Percentiles rank a stretch among this genome's conserved stretches.
Conservation (phyloP, 2,329 filamentous ascomycete species). For the Neonectria hederae region DNA sequence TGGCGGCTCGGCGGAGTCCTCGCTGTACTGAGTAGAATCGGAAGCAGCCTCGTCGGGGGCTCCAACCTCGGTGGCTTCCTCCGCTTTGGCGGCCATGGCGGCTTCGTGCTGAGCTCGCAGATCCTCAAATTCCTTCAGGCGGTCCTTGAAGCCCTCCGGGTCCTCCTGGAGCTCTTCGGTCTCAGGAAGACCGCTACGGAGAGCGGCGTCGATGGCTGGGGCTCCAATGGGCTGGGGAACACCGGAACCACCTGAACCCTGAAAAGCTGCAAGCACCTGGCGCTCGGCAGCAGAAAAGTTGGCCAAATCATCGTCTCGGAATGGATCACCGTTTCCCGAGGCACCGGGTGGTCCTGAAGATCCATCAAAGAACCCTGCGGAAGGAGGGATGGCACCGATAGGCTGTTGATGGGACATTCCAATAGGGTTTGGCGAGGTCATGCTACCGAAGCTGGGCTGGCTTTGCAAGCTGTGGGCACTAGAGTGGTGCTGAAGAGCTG, state of each 20-base stretch:
- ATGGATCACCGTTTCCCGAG: slow-evolving; percentile 57
- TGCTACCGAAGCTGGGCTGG: slow-evolving; percentile 95
- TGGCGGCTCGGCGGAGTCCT: slow-evolving; percentile 25
- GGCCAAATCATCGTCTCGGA: slow-evolving; percentile 79
- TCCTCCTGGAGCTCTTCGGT: slow-evolving; percentile 63
- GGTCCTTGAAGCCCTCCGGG: slow-evolving; percentile 70
- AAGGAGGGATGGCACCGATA: slow-evolving; percentile 67
- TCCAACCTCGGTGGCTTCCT: slow-evolving; percentile 50
- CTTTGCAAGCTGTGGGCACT: slow-evolving; percentile 96
- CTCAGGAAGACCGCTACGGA: slow-evolving; percentile 60
- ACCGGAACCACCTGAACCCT: slow-evolving; percentile 29
- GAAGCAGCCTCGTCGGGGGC: slow-evolving; percentile 27
- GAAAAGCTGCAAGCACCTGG: slow-evolving; percentile 58
- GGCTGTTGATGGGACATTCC: slow-evolving; percentile 61
- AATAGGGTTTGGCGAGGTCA: slow-evolving; percentile 86
- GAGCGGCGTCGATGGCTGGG: slow-evolving; percentile 44
- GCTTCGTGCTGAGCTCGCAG: slow-evolving; percentile 78
- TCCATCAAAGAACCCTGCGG: slow-evolving; percentile 76
- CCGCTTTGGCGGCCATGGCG: slow-evolving; percentile 51
- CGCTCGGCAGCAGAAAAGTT: slow-evolving; percentile 67
- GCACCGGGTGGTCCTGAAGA: slow-evolving; percentile 46
- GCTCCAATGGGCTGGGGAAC: slow-evolving; percentile 52
- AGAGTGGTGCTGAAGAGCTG: slow-evolving; percentile 84
- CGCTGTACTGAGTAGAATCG: slow-evolving; percentile 21
- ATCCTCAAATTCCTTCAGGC: slow-evolving; percentile 85